Base-by-base conservation (phyloP, 108 stramenopile genomes). In the Pseudonitzschia multiseries region DNA sequence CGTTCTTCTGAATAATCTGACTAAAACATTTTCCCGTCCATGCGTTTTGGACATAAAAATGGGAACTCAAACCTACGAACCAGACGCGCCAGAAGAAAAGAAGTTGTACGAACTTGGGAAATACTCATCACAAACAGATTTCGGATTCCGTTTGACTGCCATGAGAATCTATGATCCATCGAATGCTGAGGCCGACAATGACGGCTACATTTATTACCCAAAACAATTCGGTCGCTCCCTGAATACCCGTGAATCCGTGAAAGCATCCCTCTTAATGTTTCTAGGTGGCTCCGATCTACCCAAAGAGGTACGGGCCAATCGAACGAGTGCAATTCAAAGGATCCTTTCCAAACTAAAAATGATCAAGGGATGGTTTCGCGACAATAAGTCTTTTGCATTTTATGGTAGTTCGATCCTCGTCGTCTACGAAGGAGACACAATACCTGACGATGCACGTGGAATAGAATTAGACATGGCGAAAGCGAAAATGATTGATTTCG, bases 11-110 rank as follows among this genome's bases (percentile, higher is more conserved):
- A 67, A 74, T 26, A 83, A 93, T 54, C 33, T 89, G 8, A 89
- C 89, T 15, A 31, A 50, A 31, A 72, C 70, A 48, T 93, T 86
- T 68, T 32, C 50, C 28, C 75, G 86, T 50, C 91, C 94, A 4
- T 90, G 88, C 69, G 83, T 93, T 15, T 83, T 96, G 64, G 94
- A 96, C 70, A 60, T 96, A 41, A 96, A 96, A 79, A 90, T 96
- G 81, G 94, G 94, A 21, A 82, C 81, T 15, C 87, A 89, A 76
- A 83, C 92, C 0, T 96, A 81, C 57, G 94, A 96, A 69, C 94
- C 92, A 20, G 70, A 86, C 59, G 88, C 89, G 24, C 65, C 86
- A 8, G 26, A 65, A 17, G 83, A 86, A 28, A 96, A 96, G 68
- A 76, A 84, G 78, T 27, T 15, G n/a, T 60, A 81, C 33, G 90